Evolutionary conservation across 2,329 filamentous ascomycete genomes (phyloP).

Genomic region (Drechslerella dactyloides): DNA sequence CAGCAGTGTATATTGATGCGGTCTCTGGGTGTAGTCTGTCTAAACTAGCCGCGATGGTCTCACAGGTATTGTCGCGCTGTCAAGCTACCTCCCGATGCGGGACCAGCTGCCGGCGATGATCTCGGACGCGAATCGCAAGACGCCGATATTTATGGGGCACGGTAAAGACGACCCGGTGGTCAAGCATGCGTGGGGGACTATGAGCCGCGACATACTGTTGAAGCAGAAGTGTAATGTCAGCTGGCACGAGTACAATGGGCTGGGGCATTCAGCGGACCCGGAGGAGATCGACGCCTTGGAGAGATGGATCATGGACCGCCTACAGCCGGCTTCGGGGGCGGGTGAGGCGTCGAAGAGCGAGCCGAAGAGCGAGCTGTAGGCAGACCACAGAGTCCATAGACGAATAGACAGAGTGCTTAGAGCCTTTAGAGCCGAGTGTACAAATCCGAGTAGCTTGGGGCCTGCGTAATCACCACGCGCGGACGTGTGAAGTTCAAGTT

Average conservation of each 20-base stretch:
- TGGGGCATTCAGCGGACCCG: conserved; percentile 77
- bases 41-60: not conserved
- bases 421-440: too few relatives aligned
- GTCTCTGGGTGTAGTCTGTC: not conserved
- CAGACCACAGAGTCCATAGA: not conserved
- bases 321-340: conserved; percentile 59
- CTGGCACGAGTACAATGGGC: conserved; percentile 76
- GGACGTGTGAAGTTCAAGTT: too few relatives aligned
- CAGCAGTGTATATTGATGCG: not conserved
- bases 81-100: conserved; percentile 77
- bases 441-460: too few relatives aligned
- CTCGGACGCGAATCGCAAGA: conserved; percentile 71
- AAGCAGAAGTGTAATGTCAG: conserved; percentile 72
- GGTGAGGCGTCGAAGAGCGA: conserved; percentile 28
- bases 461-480: too few relatives aligned
- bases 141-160: conserved; percentile 87
- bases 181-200: conserved; percentile 70
- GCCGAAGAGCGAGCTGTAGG: conserved; percentile 2
- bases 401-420: too few relatives aligned
- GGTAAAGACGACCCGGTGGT: conserved; percentile 80
- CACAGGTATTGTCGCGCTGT: conserved; percentile 80
- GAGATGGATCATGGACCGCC: conserved; percentile 64
- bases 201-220: conserved; percentile 71
- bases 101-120: conserved; percentile 68
- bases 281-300: conserved; percentile 85